Evolutionary conservation across 2,329 filamentous ascomycete species (phyloP).

Genomic region (Microcera coccophila): DNA sequence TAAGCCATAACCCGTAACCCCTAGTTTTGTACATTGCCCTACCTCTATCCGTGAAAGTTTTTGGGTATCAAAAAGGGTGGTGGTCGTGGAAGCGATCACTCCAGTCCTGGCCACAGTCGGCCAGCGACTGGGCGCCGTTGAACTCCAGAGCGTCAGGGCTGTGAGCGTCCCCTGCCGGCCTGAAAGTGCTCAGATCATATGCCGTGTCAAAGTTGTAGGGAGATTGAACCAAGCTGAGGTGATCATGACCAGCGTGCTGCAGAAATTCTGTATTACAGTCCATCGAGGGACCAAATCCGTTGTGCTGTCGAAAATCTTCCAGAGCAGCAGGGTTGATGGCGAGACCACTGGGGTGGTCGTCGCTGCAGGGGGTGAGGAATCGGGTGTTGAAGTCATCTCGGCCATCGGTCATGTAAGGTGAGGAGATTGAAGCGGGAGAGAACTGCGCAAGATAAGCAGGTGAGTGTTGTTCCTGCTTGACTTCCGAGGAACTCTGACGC

Average conservation of each 20-base stretch:
- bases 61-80: conserved; percentile 31
- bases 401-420: conserved; percentile 33
- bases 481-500: conserved; percentile 16
- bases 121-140: conserved; percentile 22
- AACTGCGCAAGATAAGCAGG: conserved; percentile 32
- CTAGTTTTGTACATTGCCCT: conserved; percentile 25
- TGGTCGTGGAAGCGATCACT: conserved; percentile 29
- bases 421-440: conserved; percentile 36
- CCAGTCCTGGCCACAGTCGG: conserved; percentile 30
- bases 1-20: conserved; percentile 16
- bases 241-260: conserved; percentile 26
- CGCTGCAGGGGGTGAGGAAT: conserved; percentile 53
- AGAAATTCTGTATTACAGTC: conserved; percentile 28
- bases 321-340: conserved; percentile 27
- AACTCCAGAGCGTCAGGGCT: conserved; percentile 26
- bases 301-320: conserved; percentile 25
- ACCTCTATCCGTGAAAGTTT: conserved; percentile 19
- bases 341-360: conserved; percentile 39
- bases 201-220: conserved; percentile 39
- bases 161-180: conserved; percentile 27
- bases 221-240: conserved; percentile 29
- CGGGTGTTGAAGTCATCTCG: conserved; percentile 36
- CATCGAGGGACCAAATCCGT: conserved; percentile 27
- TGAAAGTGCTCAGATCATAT: conserved; percentile 38
- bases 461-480: conserved; percentile 38